phyloP scores from a whole-genome alignment of 345 rosid genomes.

The Linum usitatissimum region DNA sequence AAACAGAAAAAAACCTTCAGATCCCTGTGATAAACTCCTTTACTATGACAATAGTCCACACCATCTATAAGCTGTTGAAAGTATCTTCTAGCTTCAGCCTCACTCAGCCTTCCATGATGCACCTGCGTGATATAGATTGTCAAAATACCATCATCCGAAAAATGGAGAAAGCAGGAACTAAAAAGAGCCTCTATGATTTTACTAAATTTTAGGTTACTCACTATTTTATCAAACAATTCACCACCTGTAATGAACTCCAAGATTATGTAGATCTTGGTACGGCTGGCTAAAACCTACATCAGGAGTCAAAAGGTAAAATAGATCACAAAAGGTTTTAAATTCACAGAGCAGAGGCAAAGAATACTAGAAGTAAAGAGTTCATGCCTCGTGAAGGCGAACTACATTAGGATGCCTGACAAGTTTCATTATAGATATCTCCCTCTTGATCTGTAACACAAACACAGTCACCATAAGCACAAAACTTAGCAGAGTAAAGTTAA shows the following conservation, averaged over 20 bases:
- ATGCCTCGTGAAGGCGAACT: constrained; percentile 84
- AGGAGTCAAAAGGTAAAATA: not conserved
- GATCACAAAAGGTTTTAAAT: constrained; percentile 1
- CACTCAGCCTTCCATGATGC: constrained; percentile 77
- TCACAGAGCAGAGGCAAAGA: not conserved
- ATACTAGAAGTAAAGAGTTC: constrained; percentile 9
- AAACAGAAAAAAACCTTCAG: constrained; percentile 45
- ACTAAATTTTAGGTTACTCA: constrained; percentile 32
- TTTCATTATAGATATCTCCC: constrained; percentile 97
- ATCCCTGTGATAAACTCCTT: constrained; percentile 94
- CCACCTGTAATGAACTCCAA: constrained; percentile 96
- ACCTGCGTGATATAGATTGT: constrained; percentile 32
- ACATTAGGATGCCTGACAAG: constrained; percentile 93
- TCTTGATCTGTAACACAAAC: constrained; percentile 56
- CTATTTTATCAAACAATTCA: constrained; percentile 92
- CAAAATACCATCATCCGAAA: constrained; percentile 2
- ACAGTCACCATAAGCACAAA: not conserved
- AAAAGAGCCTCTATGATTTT: constrained; percentile 1
- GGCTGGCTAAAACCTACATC: constrained; percentile 75
- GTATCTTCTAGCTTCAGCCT: constrained; percentile 76
- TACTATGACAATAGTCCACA: constrained; percentile 86
- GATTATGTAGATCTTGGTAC: constrained; percentile 86
- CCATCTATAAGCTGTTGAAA: constrained; percentile 98
- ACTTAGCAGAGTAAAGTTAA: not conserved
- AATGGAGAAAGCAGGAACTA: not conserved